Percentiles rank a stretch among this genome's conserved stretches.
Evolutionary conservation across 2,329 filamentous ascomycete species (phyloP).

Genomic region (Aspergillus chevalieri): DNA sequence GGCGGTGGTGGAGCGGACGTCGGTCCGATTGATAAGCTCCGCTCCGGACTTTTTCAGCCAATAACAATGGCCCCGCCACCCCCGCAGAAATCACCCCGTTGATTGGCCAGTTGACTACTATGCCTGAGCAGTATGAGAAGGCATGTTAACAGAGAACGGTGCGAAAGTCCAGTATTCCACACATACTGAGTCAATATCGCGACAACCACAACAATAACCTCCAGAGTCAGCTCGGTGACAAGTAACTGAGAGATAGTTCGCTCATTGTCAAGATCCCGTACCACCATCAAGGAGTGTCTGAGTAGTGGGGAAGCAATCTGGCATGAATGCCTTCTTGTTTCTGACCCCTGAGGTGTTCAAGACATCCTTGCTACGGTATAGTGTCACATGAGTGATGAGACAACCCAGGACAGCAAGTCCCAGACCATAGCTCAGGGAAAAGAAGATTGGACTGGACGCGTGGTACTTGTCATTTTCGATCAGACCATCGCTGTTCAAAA

Average conservation of each 20-base stretch:
- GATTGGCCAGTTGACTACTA: neutral
- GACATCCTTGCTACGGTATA: conserved; percentile 19
- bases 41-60: neutral
- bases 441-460: conserved; percentile 58
- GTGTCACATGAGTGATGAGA: conserved; percentile 20
- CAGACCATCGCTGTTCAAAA: conserved; percentile 46
- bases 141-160: neutral
- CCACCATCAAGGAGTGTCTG: conserved; percentile 35
- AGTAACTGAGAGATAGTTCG: no score
- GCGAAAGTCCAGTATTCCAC: conserved; percentile 31
- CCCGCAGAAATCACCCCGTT: neutral
- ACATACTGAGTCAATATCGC: conserved; percentile 16
- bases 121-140: neutral
- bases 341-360: conserved; percentile 10
- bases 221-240: neutral
- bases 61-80: neutral
- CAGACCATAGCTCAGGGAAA: conserved; percentile 46
- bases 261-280: conserved; percentile 26
- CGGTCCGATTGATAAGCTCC: conserved; percentile 1
- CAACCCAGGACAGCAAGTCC: conserved; percentile 58
- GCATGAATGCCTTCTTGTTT: conserved; percentile 34
- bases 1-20: neutral
- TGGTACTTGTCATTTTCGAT: conserved; percentile 55
- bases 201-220: conserved; percentile 36
- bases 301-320: conserved; percentile 31